Percentiles rank a stretch among this genome's conserved stretches.
Conservation (phyloP, 148 eudicot species). For the Limonium bicolor region DNA sequence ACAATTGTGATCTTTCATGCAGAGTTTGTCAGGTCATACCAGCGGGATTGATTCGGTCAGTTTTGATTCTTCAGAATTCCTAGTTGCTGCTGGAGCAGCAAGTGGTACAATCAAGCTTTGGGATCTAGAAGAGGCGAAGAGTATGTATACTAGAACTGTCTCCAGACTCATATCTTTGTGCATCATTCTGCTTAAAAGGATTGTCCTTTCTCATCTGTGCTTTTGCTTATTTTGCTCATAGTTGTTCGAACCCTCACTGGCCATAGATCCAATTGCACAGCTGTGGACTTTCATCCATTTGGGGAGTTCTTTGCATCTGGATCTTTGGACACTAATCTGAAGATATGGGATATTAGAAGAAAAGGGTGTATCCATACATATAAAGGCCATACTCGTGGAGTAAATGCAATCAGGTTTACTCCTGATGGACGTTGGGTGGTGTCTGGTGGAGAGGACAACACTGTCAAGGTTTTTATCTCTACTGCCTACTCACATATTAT, state of each 20-base stretch:
- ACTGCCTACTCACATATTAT: not conserved
- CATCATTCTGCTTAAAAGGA: too few species aligned
- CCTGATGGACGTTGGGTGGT: constrained; percentile 99
- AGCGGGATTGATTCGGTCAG: constrained; percentile 96
- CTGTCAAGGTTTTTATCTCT: constrained; percentile 58
- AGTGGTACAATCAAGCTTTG: constrained; percentile 98
- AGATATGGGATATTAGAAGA: constrained; percentile 96
- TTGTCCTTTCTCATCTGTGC: too few species aligned
- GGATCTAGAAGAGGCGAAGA: constrained; percentile 97
- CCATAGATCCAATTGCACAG: constrained; percentile 92
- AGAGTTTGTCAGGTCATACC: constrained; percentile 95
- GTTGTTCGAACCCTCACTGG: constrained; percentile 98
- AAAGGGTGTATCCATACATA: constrained; percentile 96
- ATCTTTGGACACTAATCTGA: constrained; percentile 85
- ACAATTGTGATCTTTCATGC: constrained; percentile 13
- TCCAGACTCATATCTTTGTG: too few species aligned
- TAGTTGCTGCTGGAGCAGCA: constrained; percentile 99
- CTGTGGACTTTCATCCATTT: constrained; percentile 97
- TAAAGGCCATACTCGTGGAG: constrained; percentile 98
- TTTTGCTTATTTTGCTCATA: constrained; percentile 13
- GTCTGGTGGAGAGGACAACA: constrained; percentile 96
- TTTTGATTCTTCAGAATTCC: constrained; percentile 92
- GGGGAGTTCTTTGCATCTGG: constrained; percentile 99
- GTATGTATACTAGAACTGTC: constrained; percentile 25
- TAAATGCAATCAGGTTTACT: constrained; percentile 89